Percentiles rank a stretch among this genome's conserved stretches.
phyloP scores from a whole-genome alignment of 805 yeast species.

The Zygoascus ofunaensis region DNA sequence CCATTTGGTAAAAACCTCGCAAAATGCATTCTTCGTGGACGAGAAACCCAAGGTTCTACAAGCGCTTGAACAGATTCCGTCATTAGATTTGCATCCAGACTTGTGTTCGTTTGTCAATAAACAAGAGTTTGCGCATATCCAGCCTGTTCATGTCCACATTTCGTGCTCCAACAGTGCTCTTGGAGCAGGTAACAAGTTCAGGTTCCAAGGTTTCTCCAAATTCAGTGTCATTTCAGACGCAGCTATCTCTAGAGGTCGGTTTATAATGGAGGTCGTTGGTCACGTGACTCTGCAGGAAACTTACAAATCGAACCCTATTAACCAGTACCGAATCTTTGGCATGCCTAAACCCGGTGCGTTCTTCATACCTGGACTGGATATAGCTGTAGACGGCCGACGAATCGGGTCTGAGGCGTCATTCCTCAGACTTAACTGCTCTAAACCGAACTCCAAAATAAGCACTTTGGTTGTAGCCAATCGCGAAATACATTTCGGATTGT shows the following conservation, averaged over 20 bases:
- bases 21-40: slow-evolving; percentile 1
- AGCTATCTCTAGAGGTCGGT: slow-evolving; percentile 37
- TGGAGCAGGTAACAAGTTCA: slow-evolving; percentile 45
- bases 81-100: slow-evolving; percentile 12
- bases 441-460: slow-evolving; percentile 62
- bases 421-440: slow-evolving; percentile 58
- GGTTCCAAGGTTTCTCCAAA: slow-evolving; percentile 59
- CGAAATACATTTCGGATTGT: slow-evolving; percentile 45
- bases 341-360: slow-evolving; percentile 53
- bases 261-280: slow-evolving; percentile 59
- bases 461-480: slow-evolving; percentile 29
- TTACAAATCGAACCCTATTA: slow-evolving; percentile 55
- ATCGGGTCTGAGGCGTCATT: slow-evolving; percentile 71
- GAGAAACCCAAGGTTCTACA: not conserved
- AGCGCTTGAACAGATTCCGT: slow-evolving; percentile 5
- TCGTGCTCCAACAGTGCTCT: slow-evolving; percentile 29
- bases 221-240: slow-evolving; percentile 45
- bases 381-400: slow-evolving; percentile 72
- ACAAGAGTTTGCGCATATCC: slow-evolving; percentile 17
- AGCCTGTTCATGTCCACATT: slow-evolving; percentile 35
- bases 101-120: slow-evolving; percentile 18
- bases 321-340: slow-evolving; percentile 72
- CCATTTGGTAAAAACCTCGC: slow-evolving; percentile 9
- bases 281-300: slow-evolving; percentile 57
- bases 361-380: slow-evolving; percentile 45